Evolutionary conservation across 768 basidiomycete species (phyloP).

Genomic region (Neoboletus subvelutipes): DNA sequence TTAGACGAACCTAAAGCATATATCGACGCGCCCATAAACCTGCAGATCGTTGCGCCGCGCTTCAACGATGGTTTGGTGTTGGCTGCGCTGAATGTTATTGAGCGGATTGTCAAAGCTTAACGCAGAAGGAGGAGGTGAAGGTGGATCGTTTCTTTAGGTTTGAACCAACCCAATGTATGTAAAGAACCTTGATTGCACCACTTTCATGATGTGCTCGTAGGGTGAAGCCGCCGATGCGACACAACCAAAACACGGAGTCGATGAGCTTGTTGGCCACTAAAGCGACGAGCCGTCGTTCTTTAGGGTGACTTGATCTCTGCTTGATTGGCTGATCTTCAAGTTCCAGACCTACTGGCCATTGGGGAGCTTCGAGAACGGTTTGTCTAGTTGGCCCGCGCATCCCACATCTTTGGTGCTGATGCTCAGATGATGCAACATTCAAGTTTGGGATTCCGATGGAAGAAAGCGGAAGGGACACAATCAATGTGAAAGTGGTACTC

Average conservation of each 20-base stretch:
- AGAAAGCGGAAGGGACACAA: too few relatives aligned
- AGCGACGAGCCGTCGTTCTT: neutral
- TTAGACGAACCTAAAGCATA: constrained; percentile 23
- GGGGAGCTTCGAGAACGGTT: neutral
- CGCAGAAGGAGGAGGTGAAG: neutral
- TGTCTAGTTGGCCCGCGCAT: too few relatives aligned
- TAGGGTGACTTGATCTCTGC: neutral
- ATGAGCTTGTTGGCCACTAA: neutral
- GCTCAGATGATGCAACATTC: neutral
- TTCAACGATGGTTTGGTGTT: constrained; percentile 30
- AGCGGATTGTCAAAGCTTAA: constrained; percentile 24
- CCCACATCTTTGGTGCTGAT: neutral
- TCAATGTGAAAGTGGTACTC: too few relatives aligned
- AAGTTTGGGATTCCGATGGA: too few relatives aligned
- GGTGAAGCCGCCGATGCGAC: neutral
- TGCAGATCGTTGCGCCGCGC: constrained; percentile 26
- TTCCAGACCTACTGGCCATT: too few relatives aligned
- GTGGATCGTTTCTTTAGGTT: neutral
- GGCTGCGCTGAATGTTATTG: constrained; percentile 25
- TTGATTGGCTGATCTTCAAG: neutral
- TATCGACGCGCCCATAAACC: constrained; percentile 17
- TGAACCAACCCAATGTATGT: neutral
- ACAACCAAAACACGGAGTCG: neutral
- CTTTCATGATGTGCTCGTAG: neutral
- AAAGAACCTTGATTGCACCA: constrained; percentile 1